phyloP scores from a whole-genome alignment of 805 yeast genomes.

The Myxozyma mucilagina region DNA sequence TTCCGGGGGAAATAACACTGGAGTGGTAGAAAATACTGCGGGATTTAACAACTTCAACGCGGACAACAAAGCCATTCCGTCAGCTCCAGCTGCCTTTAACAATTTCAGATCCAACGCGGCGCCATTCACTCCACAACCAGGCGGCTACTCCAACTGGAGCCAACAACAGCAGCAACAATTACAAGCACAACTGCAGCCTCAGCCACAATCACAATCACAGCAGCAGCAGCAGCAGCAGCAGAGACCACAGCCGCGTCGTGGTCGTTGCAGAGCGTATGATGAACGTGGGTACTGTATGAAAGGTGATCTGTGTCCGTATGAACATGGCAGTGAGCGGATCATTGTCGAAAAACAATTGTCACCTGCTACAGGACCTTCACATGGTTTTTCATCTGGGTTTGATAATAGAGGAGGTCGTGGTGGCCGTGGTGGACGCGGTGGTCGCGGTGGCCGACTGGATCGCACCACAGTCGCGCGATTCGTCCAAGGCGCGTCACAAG shows the following conservation, averaged over 20 bases:
- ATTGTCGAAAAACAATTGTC: conserved; percentile 11
- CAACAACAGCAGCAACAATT: not conserved
- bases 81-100: not conserved
- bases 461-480: conserved; percentile 2
- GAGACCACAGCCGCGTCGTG: conserved; percentile 2
- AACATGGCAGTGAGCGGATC: conserved; percentile 29
- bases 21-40: no score
- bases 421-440: conserved; percentile 4
- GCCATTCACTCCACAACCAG: not conserved
- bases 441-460: conserved; percentile 3
- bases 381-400: not conserved
- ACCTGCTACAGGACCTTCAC: not conserved
- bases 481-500: conserved; percentile 19
- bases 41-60: no score
- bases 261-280: conserved; percentile 27
- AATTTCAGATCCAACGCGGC: not conserved
- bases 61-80: not conserved
- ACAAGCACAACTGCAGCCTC: conserved; percentile 1
- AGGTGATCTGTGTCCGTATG: conserved; percentile 33
- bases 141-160: not conserved
- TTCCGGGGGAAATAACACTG: no score
- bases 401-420: conserved; percentile 4
- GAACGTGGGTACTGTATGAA: conserved; percentile 29
- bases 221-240: not conserved
- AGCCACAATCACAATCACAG: not conserved